phyloP scores from a whole-genome alignment of 176 grass and related monocot genomes.

The Rhynchospora breviuscula region DNA sequence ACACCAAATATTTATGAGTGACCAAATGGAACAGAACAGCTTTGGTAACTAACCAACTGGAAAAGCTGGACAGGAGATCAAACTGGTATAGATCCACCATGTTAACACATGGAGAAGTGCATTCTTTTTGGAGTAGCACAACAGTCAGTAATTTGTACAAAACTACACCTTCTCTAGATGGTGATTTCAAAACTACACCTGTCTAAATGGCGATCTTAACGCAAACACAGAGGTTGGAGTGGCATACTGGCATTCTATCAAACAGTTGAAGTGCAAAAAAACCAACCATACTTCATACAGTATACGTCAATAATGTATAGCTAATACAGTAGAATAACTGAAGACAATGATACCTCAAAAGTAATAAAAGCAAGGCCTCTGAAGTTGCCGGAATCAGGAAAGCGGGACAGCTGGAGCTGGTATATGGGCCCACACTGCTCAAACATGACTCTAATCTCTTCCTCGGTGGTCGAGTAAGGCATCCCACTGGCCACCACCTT shows the following conservation, averaged over 20 bases:
- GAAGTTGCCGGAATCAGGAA: slow-evolving; percentile 83
- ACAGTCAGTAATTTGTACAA: background rate
- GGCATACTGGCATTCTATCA: background rate
- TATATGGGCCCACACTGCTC: slow-evolving; percentile 49
- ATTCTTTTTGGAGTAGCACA: too few species aligned
- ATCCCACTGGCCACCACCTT: slow-evolving; percentile 90
- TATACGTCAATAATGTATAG: background rate
- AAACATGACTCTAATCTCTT: slow-evolving; percentile 63
- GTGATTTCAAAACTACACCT: background rate
- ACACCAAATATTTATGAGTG: too few species aligned
- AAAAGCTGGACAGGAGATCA: background rate
- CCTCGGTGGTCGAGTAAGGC: slow-evolving; percentile 68
- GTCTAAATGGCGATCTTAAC: background rate
- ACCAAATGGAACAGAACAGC: background rate
- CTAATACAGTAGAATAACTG: background rate
- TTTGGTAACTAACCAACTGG: background rate
- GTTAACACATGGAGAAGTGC: too few species aligned
- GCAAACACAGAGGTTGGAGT: background rate
- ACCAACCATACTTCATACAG: background rate
- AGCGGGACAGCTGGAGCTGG: slow-evolving; percentile 76
- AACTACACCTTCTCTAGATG: background rate
- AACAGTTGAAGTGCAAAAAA: background rate
- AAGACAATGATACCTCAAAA: slow-evolving; percentile 46
- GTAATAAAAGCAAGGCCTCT: slow-evolving; percentile 78
- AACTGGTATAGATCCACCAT: background rate